Base-by-base conservation (phyloP, 1,284 basidiomycete species). In the Cryptococcus wingfieldii region DNA sequence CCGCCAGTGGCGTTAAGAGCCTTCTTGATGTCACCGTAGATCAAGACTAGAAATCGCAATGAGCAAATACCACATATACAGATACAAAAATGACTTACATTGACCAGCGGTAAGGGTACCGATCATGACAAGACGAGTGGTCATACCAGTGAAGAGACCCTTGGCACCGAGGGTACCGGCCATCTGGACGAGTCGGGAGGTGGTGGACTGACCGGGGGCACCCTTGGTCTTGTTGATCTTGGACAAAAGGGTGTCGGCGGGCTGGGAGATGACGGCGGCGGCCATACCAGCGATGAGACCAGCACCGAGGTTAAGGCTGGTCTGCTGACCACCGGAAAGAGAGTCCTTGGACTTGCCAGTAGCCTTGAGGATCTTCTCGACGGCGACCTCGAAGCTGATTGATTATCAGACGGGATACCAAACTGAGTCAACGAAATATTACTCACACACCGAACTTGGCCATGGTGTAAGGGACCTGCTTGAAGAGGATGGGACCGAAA, bases 201-300 rank as follows among this genome's bases (percentile, higher is more conserved):
- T 71, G 64, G 75, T 76, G 19, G 77, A 78, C 77, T 82, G 78
- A 56, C 81, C 81, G 58, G 81, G 80, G 42, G 69, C 66, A 58
- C 80, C 81, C 78, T 82, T 81, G 74, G 78, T 77, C 80, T 82
- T 82, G 80, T 82, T 82, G 75, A 82, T 82, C 79, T 81, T 79
- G 60, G 78, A 80, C 51, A 82, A 69, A 14, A 82, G 73, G 44
- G 80, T 81, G 72, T 82, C 80, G 68, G 80, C 80, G 55, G 80
- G 80, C 60, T 84, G 82, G n/a, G 81, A 82, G 68, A 83, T 82
- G 72, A 81, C 68, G 76, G 80, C 82, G 46, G 83, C 82, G 55
- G 80, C 79, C 70, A 83, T 77, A 80, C 83, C 83, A 56, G 82
- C 81, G 62, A 84, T 77, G 28, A 79, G 67, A 71, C 81, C 75